Conservation (phyloP, 495 filamentous ascomycete genomes). For the Tuber aestivum region DNA sequence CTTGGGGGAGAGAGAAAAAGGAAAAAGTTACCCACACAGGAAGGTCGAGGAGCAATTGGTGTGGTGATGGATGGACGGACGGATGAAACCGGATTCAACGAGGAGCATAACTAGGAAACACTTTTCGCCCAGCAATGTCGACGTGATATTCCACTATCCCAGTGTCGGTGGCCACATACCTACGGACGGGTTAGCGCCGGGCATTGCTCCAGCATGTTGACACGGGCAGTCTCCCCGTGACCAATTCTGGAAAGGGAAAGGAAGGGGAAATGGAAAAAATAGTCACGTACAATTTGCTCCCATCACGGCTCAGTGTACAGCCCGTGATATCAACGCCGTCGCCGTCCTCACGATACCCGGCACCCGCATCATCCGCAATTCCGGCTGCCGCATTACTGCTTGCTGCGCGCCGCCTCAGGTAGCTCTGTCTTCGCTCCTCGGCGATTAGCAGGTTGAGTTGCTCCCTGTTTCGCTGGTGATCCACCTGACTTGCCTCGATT, state of each 20-base stretch:
- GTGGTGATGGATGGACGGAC: neutral
- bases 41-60: conserved; percentile 1
- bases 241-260: neutral
- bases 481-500: conserved; percentile 27
- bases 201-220: neutral
- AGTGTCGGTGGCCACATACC: conserved; percentile 41
- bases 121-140: conserved; percentile 34
- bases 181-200: conserved; percentile 10
- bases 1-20: conserved; percentile 15
- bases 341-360: conserved; percentile 25
- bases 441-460: conserved; percentile 34
- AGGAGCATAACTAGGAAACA: conserved; percentile 32
- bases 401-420: conserved; percentile 31
- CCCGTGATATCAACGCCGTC: conserved; percentile 43
- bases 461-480: conserved; percentile 35
- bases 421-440: conserved; percentile 33
- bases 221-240: neutral
- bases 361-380: conserved; percentile 18
- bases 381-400: conserved; percentile 15
- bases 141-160: conserved; percentile 42
- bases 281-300: conserved; percentile 41
- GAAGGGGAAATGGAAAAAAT: neutral
- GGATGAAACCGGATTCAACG: conserved; percentile 11
- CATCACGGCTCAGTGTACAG: conserved; percentile 40
- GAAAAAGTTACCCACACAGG: conserved; percentile 6